Percentiles rank a stretch among this genome's conserved stretches.
These are phyloP conservation scores for Miscanthus lutarioriparius DNA, from an alignment of 176 grass and related monocot species.

Conservation along the genomic window DNA sequence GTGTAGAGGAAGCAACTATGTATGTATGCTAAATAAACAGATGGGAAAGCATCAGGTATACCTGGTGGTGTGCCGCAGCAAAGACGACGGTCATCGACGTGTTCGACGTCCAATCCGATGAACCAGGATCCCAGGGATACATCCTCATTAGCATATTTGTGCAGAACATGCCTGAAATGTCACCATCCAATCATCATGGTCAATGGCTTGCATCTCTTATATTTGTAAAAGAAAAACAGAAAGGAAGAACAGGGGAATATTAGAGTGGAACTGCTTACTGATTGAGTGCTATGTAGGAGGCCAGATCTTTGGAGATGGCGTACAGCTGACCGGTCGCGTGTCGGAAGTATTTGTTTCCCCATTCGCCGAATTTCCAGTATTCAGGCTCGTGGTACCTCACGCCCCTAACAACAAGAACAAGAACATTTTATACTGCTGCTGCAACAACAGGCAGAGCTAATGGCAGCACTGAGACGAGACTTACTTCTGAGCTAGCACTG, in stretches of 20 bases:
- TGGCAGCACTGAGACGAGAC: not conserved
- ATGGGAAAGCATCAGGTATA: conserved; percentile 17
- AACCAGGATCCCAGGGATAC: conserved; percentile 74
- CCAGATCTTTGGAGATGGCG: conserved; percentile 65
- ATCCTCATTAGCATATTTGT: conserved; percentile 83
- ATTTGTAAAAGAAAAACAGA: not conserved
- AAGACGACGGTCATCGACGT: conserved; percentile 63
- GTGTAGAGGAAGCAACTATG: not conserved
- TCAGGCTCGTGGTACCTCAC: conserved; percentile 63
- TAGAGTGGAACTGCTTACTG: conserved; percentile 33
- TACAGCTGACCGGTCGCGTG: conserved; percentile 57
- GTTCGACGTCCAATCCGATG: conserved; percentile 64
- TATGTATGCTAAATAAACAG: not conserved
- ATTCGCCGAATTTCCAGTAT: conserved; percentile 70
- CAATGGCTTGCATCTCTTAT: not conserved
- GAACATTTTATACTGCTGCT: not conserved
- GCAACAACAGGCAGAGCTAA: not conserved
- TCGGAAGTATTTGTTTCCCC: conserved; percentile 64
- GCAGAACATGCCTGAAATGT: conserved; percentile 63
- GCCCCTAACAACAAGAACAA: conserved; percentile 27
- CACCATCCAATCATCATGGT: conserved; percentile 7
- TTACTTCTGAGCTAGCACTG: conserved; percentile 94
- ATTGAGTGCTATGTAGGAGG: conserved; percentile 62
- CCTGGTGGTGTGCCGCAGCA: conserved; percentile 64
- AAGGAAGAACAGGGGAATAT: not conserved